These are phyloP conservation scores for Moelleriella libera DNA, from an alignment of 2,329 filamentous ascomycete genomes.

Conservation along the genomic window DNA sequence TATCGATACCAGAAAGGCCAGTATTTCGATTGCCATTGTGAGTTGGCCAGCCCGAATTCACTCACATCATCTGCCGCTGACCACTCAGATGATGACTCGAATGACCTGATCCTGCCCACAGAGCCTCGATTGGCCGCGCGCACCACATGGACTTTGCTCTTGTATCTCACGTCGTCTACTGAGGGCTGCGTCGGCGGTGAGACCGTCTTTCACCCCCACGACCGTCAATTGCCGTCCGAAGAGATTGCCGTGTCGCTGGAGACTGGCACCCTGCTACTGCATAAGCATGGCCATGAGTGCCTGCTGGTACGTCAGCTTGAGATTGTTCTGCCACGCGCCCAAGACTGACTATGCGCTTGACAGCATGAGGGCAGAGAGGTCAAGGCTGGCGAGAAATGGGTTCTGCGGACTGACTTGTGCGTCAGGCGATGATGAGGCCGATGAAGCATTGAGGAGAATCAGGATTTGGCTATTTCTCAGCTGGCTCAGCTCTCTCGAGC, in stretches of 20 bases:
- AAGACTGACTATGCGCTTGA: not conserved
- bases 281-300: conserved; percentile 81
- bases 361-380: conserved; percentile 77
- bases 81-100: conserved; percentile 68
- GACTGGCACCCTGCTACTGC: conserved; percentile 73
- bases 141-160: conserved; percentile 83
- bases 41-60: conserved; percentile 36
- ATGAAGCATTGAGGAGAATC: conserved; percentile 1
- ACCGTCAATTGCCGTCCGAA: conserved; percentile 38
- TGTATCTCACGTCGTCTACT: conserved; percentile 66
- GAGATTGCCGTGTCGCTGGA: conserved; percentile 62
- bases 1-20: conserved; percentile 79
- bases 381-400: conserved; percentile 73
- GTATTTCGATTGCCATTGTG: conserved; percentile 80
- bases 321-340: not conserved
- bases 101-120: conserved; percentile 45
- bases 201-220: conserved; percentile 79
- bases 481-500: too few species aligned
- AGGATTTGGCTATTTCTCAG: too few species aligned
- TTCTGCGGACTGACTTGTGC: conserved; percentile 72
- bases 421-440: conserved; percentile 30
- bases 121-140: conserved; percentile 16
- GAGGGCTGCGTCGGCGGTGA: conserved; percentile 75
- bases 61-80: not conserved
- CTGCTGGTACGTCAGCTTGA: conserved; percentile 43